Base-by-base conservation (phyloP, 2,329 filamentous ascomycete species). In the Chalaropsis thielavioides region DNA sequence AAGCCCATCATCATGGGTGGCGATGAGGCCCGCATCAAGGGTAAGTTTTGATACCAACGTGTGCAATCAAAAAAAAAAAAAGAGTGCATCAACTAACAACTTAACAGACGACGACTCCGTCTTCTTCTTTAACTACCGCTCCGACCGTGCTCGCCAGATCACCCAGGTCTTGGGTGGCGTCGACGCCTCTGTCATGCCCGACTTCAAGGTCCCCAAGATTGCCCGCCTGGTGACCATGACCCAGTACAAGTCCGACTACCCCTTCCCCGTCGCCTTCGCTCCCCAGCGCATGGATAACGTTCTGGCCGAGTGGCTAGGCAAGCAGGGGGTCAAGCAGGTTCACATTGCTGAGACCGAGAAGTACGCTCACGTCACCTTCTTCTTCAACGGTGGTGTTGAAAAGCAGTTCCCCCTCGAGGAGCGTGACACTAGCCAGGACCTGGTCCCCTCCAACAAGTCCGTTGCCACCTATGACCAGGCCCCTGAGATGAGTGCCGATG, bases 51-150 rank as follows among this genome's bases (percentile, higher is more conserved):
- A 19, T 2, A 24, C 24, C 22, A 1, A 11, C n/a, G 1, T 24
- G 4, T 2, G 17, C n/a, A 27, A 11, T 17, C 31, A 10, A 6
- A 15, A 27, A 27, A 0, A 51, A 5, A 15, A 27, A 27, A 0
- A 51, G 3, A 17, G n/a, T 46, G 27, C 60, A 35, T 19, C 11
- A 62, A 49, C 68, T 69, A 67, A 69, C 68, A 3, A 35, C 60
- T 27, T 64, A 43, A 27, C 69, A 91, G 91, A 97, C 73, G 82
- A 88, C 70, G 94, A 99, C 74, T 92, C 90, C 64, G 83, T 97
- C 72, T 97, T 97, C 84, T 97, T 97, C 85, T 99, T 99, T 89
- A 99, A 99, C 85, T 99, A 99, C 83, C 90, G 94, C 73, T 97
- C 94, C 66, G 94, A 99, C 75, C 92, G 94, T 75, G 92, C 92